phyloP scores from a whole-genome alignment of 2,329 filamentous ascomycete species.

The Neonectria faginata region DNA sequence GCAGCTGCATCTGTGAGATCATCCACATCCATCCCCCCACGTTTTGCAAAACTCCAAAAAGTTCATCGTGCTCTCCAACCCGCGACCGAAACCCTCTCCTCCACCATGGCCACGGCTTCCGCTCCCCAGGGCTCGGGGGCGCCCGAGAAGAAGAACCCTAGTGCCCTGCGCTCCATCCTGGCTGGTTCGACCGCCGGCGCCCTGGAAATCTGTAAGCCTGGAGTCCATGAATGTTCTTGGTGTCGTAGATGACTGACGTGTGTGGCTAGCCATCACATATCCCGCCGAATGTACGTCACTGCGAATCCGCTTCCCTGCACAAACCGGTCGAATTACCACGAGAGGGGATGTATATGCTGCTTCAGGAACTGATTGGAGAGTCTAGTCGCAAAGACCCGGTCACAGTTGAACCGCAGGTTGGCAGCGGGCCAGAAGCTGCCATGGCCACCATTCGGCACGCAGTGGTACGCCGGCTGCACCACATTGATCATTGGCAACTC shows the following conservation, averaged over 20 bases:
- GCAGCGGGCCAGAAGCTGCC: slow-evolving; percentile 87
- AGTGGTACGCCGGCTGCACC: slow-evolving; percentile 99
- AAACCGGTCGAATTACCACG: slow-evolving; percentile 21
- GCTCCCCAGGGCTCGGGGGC: slow-evolving; percentile 38
- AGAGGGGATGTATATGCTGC: background rate
- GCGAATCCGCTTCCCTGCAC: slow-evolving; percentile 5
- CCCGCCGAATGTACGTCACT: slow-evolving; percentile 83
- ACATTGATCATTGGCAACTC: slow-evolving; percentile 97
- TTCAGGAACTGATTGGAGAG: slow-evolving; percentile 25
- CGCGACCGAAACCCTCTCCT: background rate
- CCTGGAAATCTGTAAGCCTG: slow-evolving; percentile 82
- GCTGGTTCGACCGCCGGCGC: slow-evolving; percentile 95
- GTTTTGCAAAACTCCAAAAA: slow-evolving; percentile 9
- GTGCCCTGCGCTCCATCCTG: slow-evolving; percentile 86
- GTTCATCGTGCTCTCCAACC: background rate
- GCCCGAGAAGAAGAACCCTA: slow-evolving; percentile 65
- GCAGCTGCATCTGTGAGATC: slow-evolving; percentile 23
- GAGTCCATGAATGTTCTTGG: background rate
- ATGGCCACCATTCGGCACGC: slow-evolving; percentile 91
- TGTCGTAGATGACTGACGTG: slow-evolving; percentile 28
- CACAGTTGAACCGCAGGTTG: slow-evolving; percentile 89
- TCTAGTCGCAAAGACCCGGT: slow-evolving; percentile 90
- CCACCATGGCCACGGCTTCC: slow-evolving; percentile 47
- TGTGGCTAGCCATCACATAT: slow-evolving; percentile 79
- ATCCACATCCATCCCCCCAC: slow-evolving; percentile 15